A percentile compares a stretch with the other conserved stretches of the same genome.
Evolutionary conservation across 768 basidiomycete species (phyloP).

Genomic region (Podaxis sp.): DNA sequence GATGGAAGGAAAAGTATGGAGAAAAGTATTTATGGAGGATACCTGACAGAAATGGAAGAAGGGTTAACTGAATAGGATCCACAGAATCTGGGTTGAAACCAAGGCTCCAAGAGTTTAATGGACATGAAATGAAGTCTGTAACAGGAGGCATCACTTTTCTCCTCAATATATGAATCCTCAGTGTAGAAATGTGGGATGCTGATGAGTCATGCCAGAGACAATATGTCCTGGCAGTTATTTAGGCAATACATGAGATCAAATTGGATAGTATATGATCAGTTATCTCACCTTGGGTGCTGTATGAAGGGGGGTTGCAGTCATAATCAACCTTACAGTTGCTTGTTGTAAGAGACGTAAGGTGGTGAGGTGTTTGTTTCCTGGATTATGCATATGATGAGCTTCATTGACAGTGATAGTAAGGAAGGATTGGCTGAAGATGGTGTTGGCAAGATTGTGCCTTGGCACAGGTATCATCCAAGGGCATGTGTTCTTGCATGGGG

Average conservation of each 20-base stretch:
- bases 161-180: not conserved
- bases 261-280: not conserved
- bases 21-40: too few relatives aligned
- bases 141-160: not conserved
- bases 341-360: conserved; percentile 16
- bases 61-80: too few relatives aligned
- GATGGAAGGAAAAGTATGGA: too few relatives aligned
- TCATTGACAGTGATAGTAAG: conserved; percentile 22
- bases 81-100: too few relatives aligned
- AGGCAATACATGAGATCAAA: not conserved
- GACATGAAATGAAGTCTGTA: too few relatives aligned
- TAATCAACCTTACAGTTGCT: conserved; percentile 4
- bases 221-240: not conserved
- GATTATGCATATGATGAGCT: conserved; percentile 22
- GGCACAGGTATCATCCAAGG: conserved; percentile 20
- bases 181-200: not conserved
- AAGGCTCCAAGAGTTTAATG: too few relatives aligned
- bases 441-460: not conserved
- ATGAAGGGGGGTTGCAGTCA: conserved; percentile 26
- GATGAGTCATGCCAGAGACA: not conserved
- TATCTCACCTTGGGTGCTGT: conserved; percentile 22
- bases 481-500: not conserved
- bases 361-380: conserved; percentile 15
- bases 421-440: conserved; percentile 19
- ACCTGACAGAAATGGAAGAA: too few relatives aligned